Percentiles rank a stretch among this genome's conserved stretches.
These are phyloP conservation scores for Geotrichum fermentans DNA, from an alignment of 1,139 yeast species.

Conservation along the genomic window DNA sequence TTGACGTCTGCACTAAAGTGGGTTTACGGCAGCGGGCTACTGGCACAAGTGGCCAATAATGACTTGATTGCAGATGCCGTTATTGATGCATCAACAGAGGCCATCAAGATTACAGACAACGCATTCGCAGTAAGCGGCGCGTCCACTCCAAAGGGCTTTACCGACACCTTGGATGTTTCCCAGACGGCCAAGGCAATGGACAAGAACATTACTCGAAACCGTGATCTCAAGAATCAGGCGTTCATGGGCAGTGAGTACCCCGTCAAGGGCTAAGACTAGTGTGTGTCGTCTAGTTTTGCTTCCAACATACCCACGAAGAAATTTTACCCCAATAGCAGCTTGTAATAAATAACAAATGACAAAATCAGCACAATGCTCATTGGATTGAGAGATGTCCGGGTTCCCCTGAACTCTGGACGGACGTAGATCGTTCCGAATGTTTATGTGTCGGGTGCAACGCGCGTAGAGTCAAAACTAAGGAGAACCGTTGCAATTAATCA, in stretches of 20 bases:
- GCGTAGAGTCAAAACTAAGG: too few relatives aligned
- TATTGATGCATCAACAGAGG: constrained; percentile 13
- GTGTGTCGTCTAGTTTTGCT: too few relatives aligned
- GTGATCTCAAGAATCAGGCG: constrained; percentile 9
- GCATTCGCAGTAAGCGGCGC: constrained; percentile 7
- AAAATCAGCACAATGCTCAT: not conserved
- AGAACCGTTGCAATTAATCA: too few relatives aligned
- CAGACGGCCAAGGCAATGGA: constrained; percentile 8
- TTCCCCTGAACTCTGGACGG: too few relatives aligned
- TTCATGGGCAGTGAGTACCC: constrained; percentile 2
- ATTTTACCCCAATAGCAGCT: too few relatives aligned
- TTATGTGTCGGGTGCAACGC: too few relatives aligned
- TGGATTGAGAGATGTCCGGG: too few relatives aligned
- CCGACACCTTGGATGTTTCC: not conserved
- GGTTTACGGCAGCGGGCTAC: constrained; percentile 65
- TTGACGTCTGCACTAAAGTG: constrained; percentile 61
- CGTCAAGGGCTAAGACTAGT: not conserved
- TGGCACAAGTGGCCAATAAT: constrained; percentile 55
- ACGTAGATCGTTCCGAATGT: too few relatives aligned
- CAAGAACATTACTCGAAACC: constrained; percentile 9
- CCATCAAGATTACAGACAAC: constrained; percentile 5
- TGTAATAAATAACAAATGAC: too few relatives aligned
- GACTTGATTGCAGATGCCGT: constrained; percentile 26
- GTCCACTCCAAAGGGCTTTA: not conserved
- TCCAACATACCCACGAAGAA: too few relatives aligned